These are phyloP conservation scores for Coemansia sp. DNA, from an alignment of 192 early-diverging fungal genomes.

Conservation along the genomic window DNA sequence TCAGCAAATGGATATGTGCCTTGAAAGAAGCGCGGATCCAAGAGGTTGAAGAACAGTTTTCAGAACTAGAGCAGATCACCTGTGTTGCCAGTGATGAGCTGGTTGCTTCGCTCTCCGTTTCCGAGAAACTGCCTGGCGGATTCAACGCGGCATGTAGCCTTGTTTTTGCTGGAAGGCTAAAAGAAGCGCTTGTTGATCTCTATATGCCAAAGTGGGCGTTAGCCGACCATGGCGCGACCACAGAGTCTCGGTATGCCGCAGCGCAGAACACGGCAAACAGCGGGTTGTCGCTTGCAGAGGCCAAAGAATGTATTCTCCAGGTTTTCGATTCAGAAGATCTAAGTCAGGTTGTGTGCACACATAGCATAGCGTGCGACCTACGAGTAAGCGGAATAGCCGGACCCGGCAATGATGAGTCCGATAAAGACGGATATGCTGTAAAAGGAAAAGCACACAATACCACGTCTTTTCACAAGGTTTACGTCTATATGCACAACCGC, in stretches of 20 bases:
- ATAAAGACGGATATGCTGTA: background rate
- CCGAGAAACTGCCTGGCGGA: conserved; percentile 27
- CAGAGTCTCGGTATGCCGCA: background rate
- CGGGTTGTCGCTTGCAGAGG: conserved; percentile 17
- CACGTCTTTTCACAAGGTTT: conserved; percentile 6
- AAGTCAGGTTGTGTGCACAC: conserved; percentile 13
- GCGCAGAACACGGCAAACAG: background rate
- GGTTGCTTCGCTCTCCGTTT: conserved; percentile 2
- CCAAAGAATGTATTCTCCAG: conserved; percentile 13
- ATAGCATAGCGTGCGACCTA: conserved; percentile 31
- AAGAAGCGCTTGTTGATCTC: conserved; percentile 16
- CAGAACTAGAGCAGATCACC: conserved; percentile 12
- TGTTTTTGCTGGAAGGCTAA: conserved; percentile 38
- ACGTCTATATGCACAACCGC: conserved; percentile 25
- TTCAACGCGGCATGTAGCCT: conserved; percentile 48
- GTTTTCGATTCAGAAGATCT: conserved; percentile 1
- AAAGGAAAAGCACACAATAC: background rate
- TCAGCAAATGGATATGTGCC: conserved; percentile 25
- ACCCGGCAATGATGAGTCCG: background rate
- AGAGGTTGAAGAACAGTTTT: conserved; percentile 25
- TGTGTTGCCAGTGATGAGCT: conserved; percentile 29
- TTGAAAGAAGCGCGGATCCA: conserved; percentile 25
- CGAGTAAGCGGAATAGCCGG: conserved; percentile 15
- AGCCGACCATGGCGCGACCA: conserved; percentile 4
- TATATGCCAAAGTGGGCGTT: conserved; percentile 45